Conservation (phyloP, 148 eudicot species). For the Rhododendron molle region DNA sequence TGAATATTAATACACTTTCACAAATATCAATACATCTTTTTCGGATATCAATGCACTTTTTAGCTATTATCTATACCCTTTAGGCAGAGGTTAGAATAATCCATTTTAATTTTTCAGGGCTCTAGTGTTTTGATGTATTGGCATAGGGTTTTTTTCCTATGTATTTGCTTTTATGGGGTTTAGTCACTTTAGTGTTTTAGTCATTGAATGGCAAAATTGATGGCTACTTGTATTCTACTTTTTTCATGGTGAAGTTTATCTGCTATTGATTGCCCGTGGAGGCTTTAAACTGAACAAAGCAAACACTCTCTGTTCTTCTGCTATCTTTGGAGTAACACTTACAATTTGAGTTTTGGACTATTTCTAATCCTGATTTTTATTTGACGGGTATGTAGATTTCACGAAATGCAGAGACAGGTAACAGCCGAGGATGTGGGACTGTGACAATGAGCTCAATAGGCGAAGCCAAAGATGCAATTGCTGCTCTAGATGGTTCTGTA, state of each 20-base stretch:
- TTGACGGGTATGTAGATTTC: slow-evolving; percentile 12
- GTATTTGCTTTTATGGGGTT: neutral
- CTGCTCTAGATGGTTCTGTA: slow-evolving; percentile 26
- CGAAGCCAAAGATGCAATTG: slow-evolving; percentile 23
- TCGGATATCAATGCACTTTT: too few species aligned
- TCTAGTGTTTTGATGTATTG: neutral
- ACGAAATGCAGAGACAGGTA: slow-evolving; percentile 16
- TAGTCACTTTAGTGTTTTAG: neutral
- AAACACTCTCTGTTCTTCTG: neutral
- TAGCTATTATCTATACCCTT: too few species aligned
- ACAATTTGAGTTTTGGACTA: neutral
- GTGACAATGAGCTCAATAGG: slow-evolving; percentile 23
- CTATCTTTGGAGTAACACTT: neutral
- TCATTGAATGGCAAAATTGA: neutral
- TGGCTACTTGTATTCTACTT: neutral
- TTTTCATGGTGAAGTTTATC: neutral
- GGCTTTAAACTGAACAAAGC: neutral
- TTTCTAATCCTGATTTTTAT: neutral
- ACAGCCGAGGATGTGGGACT: slow-evolving; percentile 24
- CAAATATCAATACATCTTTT: too few species aligned
- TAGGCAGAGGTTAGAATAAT: too few species aligned
- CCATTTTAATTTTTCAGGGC: neutral
- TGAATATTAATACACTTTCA: too few species aligned
- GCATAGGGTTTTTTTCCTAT: neutral
- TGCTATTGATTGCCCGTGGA: neutral